Conservation (phyloP, 2,329 filamentous ascomycete species). For the Rhynchosporium graminicola region DNA sequence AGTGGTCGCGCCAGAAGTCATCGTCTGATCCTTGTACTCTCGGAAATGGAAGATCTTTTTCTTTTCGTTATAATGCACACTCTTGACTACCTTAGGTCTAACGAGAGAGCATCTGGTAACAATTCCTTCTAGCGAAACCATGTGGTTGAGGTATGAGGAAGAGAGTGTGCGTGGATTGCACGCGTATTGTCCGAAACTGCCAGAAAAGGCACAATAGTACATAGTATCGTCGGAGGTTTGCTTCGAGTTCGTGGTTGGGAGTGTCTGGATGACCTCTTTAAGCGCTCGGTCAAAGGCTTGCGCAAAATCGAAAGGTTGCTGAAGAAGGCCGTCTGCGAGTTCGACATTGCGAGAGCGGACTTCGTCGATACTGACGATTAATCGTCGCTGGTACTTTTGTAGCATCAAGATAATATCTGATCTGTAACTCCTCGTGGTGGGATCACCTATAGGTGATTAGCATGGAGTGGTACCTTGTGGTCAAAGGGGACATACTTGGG, state of each 20-base stretch:
- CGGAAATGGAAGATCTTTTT: conserved; percentile 85
- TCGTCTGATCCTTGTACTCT: conserved; percentile 95
- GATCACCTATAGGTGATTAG: conserved; percentile 39
- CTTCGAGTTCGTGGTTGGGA: conserved; percentile 73
- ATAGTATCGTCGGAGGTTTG: conserved; percentile 77
- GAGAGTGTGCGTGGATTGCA: conserved; percentile 94
- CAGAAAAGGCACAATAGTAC: conserved; percentile 97
- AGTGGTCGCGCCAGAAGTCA: conserved; percentile 87
- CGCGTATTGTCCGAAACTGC: conserved; percentile 90
- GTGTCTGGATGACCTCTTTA: conserved; percentile 80
- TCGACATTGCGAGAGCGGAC: conserved; percentile 84
- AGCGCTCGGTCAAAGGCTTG: conserved; percentile 88
- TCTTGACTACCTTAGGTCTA: conserved; percentile 95
- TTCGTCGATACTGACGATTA: conserved; percentile 82
- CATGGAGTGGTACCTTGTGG: conserved; percentile 13
- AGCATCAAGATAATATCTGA: conserved; percentile 83
- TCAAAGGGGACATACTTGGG: conserved; percentile 65
- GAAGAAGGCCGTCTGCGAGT: conserved; percentile 76
- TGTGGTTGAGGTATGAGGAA: conserved; percentile 87
- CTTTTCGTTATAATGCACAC: conserved; percentile 91
- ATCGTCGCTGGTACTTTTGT: conserved; percentile 63
- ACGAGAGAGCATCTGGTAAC: conserved; percentile 96
- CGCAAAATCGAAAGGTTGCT: conserved; percentile 83
- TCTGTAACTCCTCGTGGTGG: conserved; percentile 66
- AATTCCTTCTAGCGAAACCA: conserved; percentile 97